Base-by-base conservation (phyloP, 139 green algal species). In the Pleodorina starrii region DNA sequence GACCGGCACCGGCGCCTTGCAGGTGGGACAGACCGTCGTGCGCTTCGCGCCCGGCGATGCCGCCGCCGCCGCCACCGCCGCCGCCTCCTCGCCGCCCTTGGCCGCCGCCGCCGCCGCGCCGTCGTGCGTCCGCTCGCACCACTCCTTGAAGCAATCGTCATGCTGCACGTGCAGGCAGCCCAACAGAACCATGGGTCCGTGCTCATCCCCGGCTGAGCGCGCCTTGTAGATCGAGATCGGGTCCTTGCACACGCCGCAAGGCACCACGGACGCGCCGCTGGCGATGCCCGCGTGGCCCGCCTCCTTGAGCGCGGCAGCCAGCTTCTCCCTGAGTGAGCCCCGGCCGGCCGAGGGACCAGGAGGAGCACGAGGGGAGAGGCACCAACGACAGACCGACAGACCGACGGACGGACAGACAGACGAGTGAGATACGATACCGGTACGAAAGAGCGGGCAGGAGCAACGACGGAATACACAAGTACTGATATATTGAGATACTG, bases 141-240 rank as follows among this genome's bases (percentile, higher is more conserved):
- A 75, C 66, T 80, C 16, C 82, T 88, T 88, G 66, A 88, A 88
- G 82, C 82, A 88, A 21, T 40, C 66, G 43, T 88, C 66, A n/a
- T 88, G 82, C 42, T 86, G 82, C 29, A 78, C 80, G 59, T 86
- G 80, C 80, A 86, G 80, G 80, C 80, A 86, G 42, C 59, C 80
- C 80, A 86, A 57, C 25, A 86, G 7, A 29, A 86, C 57, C 59
- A 86, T 60, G 42, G 80, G 36, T 3, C 16, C 59, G n/a, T 40
- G n/a, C 3, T 16, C 78, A 54, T 57, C 54, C 29, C 80, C 80
- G 51, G 40, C 42, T n/a, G 57, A n/a, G 6, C 80, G 80, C 17
- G 40, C 40, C 40, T 59, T n/a, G 40, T 14, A 40, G 4, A 86
- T 59, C 3, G 40, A 36, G 17, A 86, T 75, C n/a, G 36, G 80